Conservation (phyloP, 768 basidiomycete species). For the Mycena indigotica region DNA sequence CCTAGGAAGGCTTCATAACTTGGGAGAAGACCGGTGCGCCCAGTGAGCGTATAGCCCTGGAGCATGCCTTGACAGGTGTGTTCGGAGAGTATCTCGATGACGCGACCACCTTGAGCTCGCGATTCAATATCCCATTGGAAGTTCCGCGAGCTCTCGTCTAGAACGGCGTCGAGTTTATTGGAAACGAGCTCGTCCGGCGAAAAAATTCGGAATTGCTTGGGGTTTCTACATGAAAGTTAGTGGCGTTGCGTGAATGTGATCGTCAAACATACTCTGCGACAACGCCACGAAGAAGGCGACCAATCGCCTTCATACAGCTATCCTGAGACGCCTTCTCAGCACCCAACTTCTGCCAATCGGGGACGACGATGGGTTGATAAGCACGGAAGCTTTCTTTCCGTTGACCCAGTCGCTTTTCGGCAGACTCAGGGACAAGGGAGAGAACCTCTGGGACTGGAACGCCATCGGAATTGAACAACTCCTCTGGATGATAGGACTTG, state of each 20-base stretch:
- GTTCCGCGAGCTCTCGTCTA: slow-evolving; percentile 68
- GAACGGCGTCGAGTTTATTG: slow-evolving; percentile 84
- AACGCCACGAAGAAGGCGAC: slow-evolving; percentile 57
- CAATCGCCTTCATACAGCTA: slow-evolving; percentile 78
- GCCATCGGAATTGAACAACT: slow-evolving; percentile 65
- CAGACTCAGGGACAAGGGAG: slow-evolving; percentile 55
- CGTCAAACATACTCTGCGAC: slow-evolving; percentile 47
- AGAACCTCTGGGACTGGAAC: slow-evolving; percentile 57
- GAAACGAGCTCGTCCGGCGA: slow-evolving; percentile 87
- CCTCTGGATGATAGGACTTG: slow-evolving; percentile 63
- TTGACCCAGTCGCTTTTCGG: slow-evolving; percentile 69
- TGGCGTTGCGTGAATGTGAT: background rate
- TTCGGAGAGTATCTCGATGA: slow-evolving; percentile 87
- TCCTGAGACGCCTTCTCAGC: slow-evolving; percentile 58
- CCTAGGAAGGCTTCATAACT: slow-evolving; percentile 92
- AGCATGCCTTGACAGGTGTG: slow-evolving; percentile 90
- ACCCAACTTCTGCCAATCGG: slow-evolving; percentile 63
- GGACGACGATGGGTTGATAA: slow-evolving; percentile 62
- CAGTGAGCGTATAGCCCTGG: slow-evolving; percentile 91
- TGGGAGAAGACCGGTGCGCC: slow-evolving; percentile 83
- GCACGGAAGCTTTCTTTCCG: slow-evolving; percentile 66
- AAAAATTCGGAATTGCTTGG: slow-evolving; percentile 81
- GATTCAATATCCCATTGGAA: slow-evolving; percentile 82
- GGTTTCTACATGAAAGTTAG: slow-evolving; percentile 54
- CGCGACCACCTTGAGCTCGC: slow-evolving; percentile 74